A percentile compares a stretch with the other conserved stretches of the same genome.
Conservation (phyloP, 768 basidiomycete genomes). For the Strobilomyces confusus region DNA sequence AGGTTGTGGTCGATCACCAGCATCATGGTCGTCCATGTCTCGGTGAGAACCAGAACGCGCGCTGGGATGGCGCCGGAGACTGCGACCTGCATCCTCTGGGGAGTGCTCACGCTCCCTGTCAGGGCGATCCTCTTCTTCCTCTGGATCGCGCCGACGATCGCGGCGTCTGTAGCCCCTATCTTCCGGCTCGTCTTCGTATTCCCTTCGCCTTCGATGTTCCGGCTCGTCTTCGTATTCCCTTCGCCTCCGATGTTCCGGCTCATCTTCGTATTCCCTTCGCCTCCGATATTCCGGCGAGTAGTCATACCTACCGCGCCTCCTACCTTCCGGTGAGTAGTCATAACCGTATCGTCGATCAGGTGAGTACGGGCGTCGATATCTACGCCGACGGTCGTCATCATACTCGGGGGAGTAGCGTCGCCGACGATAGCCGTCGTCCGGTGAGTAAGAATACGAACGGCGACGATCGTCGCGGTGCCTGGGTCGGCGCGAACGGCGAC, state of each 20-base stretch:
- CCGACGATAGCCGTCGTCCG: constrained; percentile 7
- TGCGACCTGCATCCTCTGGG: constrained; percentile 8
- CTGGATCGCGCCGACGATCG: not conserved
- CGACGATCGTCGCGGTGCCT: constrained; percentile 7
- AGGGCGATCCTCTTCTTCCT: not conserved
- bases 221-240: constrained; percentile 5
- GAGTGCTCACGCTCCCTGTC: not conserved
- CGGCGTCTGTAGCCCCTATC: not conserved
- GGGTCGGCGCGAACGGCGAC: not conserved
- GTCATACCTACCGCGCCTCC: not conserved
- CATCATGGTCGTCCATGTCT: constrained; percentile 11
- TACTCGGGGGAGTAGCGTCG: constrained; percentile 12
- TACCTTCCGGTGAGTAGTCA: constrained; percentile 12
- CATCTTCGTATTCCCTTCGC: not conserved
- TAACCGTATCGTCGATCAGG: constrained; percentile 12
- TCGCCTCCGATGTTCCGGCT: constrained; percentile 4
- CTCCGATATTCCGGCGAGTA: not conserved
- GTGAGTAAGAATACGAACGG: constrained; percentile 25
- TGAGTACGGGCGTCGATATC: constrained; percentile 13
- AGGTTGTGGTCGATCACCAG: constrained; percentile 11
- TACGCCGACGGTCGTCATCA: constrained; percentile 9
- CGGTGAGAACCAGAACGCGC: constrained; percentile 11
- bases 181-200: constrained; percentile 6
- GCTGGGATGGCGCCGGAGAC: constrained; percentile 10
- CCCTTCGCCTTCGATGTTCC: not conserved